Evolutionary conservation across 2,329 filamentous ascomycete species (phyloP).

Genomic region (Apiospora saccharicola): DNA sequence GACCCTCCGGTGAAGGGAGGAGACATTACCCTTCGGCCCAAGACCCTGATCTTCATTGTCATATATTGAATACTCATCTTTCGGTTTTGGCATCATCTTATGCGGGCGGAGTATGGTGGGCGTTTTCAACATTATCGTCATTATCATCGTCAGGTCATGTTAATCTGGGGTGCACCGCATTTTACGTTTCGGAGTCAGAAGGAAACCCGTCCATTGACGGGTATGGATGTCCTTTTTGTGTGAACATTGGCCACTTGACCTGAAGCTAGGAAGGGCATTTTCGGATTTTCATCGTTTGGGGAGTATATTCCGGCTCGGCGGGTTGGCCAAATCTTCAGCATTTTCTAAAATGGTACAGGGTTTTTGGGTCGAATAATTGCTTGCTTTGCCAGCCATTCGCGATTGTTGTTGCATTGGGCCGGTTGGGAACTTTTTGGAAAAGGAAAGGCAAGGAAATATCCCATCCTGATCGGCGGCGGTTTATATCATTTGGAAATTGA

Average conservation of each 20-base stretch:
- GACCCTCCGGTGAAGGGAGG: conserved; percentile 15
- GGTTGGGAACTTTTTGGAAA: background rate
- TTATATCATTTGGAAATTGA: conserved; percentile 19
- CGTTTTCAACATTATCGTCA: background rate
- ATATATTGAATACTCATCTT: background rate
- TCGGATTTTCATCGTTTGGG: background rate
- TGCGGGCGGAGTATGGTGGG: background rate
- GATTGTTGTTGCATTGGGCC: background rate
- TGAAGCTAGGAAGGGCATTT: background rate
- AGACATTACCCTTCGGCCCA: background rate
- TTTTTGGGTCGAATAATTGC: background rate
- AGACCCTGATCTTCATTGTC: background rate
- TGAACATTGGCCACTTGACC: background rate
- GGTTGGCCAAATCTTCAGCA: conserved; percentile 5
- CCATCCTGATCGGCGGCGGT: background rate
- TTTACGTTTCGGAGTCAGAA: background rate
- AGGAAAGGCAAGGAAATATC: background rate
- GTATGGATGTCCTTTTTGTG: background rate
- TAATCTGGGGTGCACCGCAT: background rate
- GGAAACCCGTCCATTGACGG: background rate
- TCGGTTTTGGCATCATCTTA: background rate
- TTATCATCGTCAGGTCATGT: background rate
- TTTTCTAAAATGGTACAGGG: background rate
- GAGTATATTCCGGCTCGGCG: background rate
- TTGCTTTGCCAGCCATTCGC: background rate